Evolutionary conservation across 2,329 filamentous ascomycete species (phyloP), one percentile per base, ranked within the genome.

Genomic region (Alternaria sp.): DNA sequence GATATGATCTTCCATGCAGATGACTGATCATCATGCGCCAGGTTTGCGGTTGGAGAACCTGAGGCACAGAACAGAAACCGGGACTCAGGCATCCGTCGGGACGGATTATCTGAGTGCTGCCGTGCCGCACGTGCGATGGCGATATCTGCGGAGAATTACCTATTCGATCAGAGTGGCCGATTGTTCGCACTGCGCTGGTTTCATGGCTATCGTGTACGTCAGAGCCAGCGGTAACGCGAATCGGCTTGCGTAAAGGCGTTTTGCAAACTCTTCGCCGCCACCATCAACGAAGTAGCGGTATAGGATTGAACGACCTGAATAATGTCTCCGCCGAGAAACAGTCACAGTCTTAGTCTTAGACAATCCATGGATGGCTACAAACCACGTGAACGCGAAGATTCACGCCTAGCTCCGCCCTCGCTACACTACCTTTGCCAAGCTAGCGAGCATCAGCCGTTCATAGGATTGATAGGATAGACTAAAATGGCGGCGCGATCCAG

Each of bases 81-180:
- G 73, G 68, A 74, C 70, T 76, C 47, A 75, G 73, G 73, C 74
- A 78, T 78, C 75, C 75, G 75, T 68, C 65, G 73, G 70, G 28
- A 53, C 30, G 49, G 49, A 41, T 37, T 67, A 58, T 66, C 43
- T 61, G 43, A 59, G 37, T 46, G 44, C 43, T 37, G 28, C 63
- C 60, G 60, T 60, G 65, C 65, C 59, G 56, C 55, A 46, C 28
- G 37, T 41, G 37, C 37, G 37, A 58, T 49, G 25, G 53, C 23
- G 28, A 54, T 49, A 30, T 44, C 46, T 30, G 30, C 58, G 65
- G 58, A 66, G 60, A 61, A 64, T 60, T 62, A 46, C 30, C 43
- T 45, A 43, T 58, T 66, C 49, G 58, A 57, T 58, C 25, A 21
- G 50, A 15, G 25, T 18, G 43, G 20, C 33, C 43, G 41, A 28